Conservation (phyloP, 2,329 filamentous ascomycete species). For the Fusarium haematococcum region DNA sequence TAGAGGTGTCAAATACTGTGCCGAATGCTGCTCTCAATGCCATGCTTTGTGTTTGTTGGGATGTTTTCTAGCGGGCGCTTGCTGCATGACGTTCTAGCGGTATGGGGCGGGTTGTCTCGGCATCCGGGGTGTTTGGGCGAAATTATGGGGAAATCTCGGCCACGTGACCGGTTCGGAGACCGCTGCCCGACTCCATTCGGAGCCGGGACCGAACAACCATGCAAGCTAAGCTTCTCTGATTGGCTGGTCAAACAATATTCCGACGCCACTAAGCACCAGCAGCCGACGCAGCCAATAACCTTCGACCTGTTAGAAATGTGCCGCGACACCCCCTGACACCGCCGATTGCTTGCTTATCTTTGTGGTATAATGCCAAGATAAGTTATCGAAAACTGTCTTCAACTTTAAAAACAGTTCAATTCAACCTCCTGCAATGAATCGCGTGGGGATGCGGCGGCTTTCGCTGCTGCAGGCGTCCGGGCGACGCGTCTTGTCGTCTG, state of each 20-base stretch:
- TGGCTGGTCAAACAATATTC: constrained; percentile 25
- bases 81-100: constrained; percentile 10
- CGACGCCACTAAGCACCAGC: constrained; percentile 18
- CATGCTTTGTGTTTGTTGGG: background rate
- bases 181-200: constrained; percentile 28
- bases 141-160: constrained; percentile 6
- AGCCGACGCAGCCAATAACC: constrained; percentile 16
- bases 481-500: constrained; percentile 25
- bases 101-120: constrained; percentile 17
- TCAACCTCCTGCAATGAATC: constrained; percentile 18
- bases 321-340: constrained; percentile 7
- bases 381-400: background rate
- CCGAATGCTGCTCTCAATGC: background rate
- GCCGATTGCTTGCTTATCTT: constrained; percentile 5
- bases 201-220: constrained; percentile 11
- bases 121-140: constrained; percentile 5
- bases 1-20: background rate
- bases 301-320: constrained; percentile 17
- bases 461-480: constrained; percentile 32
- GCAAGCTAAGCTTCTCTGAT: background rate
- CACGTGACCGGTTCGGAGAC: constrained; percentile 33
- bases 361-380: constrained; percentile 12
- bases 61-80: constrained; percentile 13
- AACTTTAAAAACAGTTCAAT: background rate
- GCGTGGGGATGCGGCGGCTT: constrained; percentile 32